Evolutionary conservation across 257 asterid species (phyloP).

Genomic region (Solanum lignicaule): DNA sequence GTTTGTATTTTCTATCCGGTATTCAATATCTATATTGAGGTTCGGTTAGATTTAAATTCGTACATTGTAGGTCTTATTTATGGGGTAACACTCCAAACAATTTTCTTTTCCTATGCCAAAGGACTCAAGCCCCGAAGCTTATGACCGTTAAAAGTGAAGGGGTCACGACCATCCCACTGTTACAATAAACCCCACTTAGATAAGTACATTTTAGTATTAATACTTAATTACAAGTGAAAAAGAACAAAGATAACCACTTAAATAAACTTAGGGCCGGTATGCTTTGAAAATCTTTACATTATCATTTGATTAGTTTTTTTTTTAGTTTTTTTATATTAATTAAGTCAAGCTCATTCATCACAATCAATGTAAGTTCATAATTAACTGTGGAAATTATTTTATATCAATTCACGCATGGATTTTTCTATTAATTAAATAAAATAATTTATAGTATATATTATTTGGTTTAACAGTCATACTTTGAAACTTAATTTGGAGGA

Average conservation of each 20-base stretch:
- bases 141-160: not conserved
- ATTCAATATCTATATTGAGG: no score
- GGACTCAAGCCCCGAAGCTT: not conserved
- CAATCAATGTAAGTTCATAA: not conserved
- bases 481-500: not conserved
- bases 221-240: not conserved
- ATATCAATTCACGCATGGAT: not conserved
- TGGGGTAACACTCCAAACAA: no score
- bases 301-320: not conserved
- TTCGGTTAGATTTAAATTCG: rapidly evolving
- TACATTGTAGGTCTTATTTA: no score
- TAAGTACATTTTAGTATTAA: not conserved
- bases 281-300: not conserved
- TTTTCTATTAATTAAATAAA: not conserved
- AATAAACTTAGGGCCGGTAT: not conserved
- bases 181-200: not conserved
- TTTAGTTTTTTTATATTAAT: not conserved
- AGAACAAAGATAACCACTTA: not conserved
- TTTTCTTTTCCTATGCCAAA: not conserved
- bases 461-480: not conserved
- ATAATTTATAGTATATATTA: not conserved
- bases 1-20: no score
- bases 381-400: not conserved
- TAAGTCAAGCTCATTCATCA: not conserved
- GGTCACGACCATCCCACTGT: not conserved